phyloP scores from a whole-genome alignment of 139 green algal species.

The Haematococcus sp. region DNA sequence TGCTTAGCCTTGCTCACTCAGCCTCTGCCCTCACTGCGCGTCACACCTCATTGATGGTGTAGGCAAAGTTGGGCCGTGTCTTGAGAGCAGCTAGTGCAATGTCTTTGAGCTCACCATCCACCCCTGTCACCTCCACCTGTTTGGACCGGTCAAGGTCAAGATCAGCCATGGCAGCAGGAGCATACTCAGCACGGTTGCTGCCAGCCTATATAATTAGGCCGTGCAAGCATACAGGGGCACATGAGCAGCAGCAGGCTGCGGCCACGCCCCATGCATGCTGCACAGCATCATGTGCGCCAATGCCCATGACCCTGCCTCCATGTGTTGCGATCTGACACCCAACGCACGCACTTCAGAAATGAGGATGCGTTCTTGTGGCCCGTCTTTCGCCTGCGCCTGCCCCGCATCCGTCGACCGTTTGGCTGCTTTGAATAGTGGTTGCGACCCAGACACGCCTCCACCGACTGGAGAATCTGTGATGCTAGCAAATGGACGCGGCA shows the following conservation, averaged over 20 bases:
- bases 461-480: background rate
- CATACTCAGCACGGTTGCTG: too few relatives aligned
- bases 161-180: background rate
- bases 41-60: slow-evolving; percentile 78
- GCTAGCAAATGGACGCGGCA: slow-evolving; percentile 18
- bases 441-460: too few relatives aligned
- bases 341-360: slow-evolving; percentile 60
- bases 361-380: slow-evolving; percentile 62
- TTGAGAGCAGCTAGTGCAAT: slow-evolving; percentile 64
- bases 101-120: slow-evolving; percentile 67
- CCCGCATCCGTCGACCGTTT: too few relatives aligned
- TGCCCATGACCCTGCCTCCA: too few relatives aligned
- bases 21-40: background rate
- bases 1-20: too few relatives aligned
- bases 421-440: too few relatives aligned
- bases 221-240: background rate
- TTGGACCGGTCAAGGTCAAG: background rate
- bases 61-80: slow-evolving; percentile 89
- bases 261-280: background rate
- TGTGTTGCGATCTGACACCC: too few relatives aligned
- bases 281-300: background rate
- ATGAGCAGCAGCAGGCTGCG: background rate
- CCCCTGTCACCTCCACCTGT: slow-evolving; percentile 78
- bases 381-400: slow-evolving; percentile 7
- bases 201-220: background rate